A percentile compares a stretch with the other conserved stretches of the same genome.
phyloP scores from a whole-genome alignment of 2,329 filamentous ascomycete species.

The Neofusicoccum ribis region DNA sequence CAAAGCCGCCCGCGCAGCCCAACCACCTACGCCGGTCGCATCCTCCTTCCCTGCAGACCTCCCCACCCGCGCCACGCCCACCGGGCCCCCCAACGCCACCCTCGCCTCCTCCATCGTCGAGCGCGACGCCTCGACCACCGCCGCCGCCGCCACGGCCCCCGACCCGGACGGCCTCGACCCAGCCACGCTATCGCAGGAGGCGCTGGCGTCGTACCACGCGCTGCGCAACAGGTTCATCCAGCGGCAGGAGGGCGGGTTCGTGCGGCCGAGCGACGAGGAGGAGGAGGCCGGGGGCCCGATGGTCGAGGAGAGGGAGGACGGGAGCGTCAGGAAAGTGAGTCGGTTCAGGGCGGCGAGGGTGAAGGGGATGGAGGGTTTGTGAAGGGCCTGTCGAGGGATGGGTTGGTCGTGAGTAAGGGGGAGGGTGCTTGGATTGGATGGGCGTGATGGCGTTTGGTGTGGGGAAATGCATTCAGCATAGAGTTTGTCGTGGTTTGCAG shows the following conservation, averaged over 20 bases:
- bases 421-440: too few relatives aligned
- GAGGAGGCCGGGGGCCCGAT: conserved; percentile 63
- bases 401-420: neutral
- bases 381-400: neutral
- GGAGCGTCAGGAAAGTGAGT: conserved; percentile 62
- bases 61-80: conserved; percentile 34
- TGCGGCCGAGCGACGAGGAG: conserved; percentile 63
- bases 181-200: conserved; percentile 70
- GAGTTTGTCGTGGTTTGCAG: too few relatives aligned
- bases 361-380: conserved; percentile 28
- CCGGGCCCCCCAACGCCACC: conserved; percentile 48
- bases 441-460: too few relatives aligned
- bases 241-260: conserved; percentile 80
- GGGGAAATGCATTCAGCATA: too few relatives aligned
- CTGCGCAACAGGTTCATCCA: conserved; percentile 82
- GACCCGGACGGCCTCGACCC: conserved; percentile 61
- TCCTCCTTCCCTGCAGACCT: conserved; percentile 6
- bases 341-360: conserved; percentile 72
- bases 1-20: conserved; percentile 29
- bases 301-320: conserved; percentile 66
- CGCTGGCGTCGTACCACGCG: conserved; percentile 79
- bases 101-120: conserved; percentile 62
- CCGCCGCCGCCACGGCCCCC: conserved; percentile 25
- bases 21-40: neutral
- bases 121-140: conserved; percentile 37